phyloP scores from a whole-genome alignment of 2,329 filamentous ascomycete species.

The Chaetomium globosum region DNA sequence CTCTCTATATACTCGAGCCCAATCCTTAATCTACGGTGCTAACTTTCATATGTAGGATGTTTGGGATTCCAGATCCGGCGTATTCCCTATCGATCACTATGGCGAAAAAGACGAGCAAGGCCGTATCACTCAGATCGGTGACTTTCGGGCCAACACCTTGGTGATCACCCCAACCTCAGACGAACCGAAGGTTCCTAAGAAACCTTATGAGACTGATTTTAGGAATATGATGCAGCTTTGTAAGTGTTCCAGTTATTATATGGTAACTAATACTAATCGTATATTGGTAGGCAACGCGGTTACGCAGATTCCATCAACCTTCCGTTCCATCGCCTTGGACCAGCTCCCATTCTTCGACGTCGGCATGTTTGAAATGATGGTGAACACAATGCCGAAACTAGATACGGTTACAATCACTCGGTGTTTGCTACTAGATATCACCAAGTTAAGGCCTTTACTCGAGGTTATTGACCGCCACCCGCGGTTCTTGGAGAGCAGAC shows the following conservation, averaged over 20 bases:
- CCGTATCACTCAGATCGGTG: constrained; percentile 9
- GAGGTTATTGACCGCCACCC: constrained; percentile 26
- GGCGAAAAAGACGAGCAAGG: not conserved
- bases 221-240: constrained; percentile 11
- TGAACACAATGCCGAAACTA: constrained; percentile 33
- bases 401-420: constrained; percentile 30
- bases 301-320: constrained; percentile 13
- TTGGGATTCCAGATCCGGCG: constrained; percentile 15
- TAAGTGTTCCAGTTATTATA: constrained; percentile 1
- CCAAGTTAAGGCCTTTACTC: constrained; percentile 29
- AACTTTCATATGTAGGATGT: constrained; percentile 10
- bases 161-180: constrained; percentile 17
- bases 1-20: too few species aligned
- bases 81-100: constrained; percentile 1
- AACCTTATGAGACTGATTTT: constrained; percentile 24
- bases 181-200: not conserved
- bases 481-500: not conserved
- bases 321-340: constrained; percentile 30
- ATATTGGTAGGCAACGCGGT: constrained; percentile 15
- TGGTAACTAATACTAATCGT: not conserved
- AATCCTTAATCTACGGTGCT: not conserved
- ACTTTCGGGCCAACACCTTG: constrained; percentile 21
- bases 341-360: constrained; percentile 30
- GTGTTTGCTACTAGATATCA: constrained; percentile 33
- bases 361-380: constrained; percentile 28